Evolutionary conservation across 2,329 filamentous ascomycete genomes (phyloP), one percentile per base, ranked within the genome.

Genomic region (Cladophialophora chaetospira): DNA sequence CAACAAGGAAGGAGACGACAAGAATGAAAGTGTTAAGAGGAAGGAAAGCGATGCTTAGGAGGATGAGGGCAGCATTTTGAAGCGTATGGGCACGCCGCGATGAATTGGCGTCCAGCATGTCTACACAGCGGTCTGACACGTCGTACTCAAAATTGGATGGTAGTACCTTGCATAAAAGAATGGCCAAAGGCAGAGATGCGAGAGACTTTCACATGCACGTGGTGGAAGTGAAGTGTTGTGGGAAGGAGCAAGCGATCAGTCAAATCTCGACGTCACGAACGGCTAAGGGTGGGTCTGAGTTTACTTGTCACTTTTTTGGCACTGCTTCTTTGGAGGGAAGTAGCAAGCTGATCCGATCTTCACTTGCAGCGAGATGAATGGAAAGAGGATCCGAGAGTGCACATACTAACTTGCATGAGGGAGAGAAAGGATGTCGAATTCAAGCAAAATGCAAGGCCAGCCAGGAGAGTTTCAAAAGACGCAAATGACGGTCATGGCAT

Each of bases 21-120:
- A 82, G 67, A 42, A 82, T 67, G 25, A 69, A 62, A 3, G 76
- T 80, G 55, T 76, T 71, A n/a, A 84, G 55, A 1, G 82, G 83
- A 2, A 85, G 72, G 50, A 76, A 71, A 2, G 74, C 29, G 3
- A 75, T 29, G 50, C 68, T 71, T 29, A 75, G 61, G 13, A 63
- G 5, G 11, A 83, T 69, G 13, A 84, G 73, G 15, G 73, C 66
- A 11, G 72, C 44, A 60, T 83, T 82, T 65, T 81, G 80, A 50
- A 75, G 66, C 31, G 73, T 62, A 65, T 83, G 80, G 19, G 66
- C 62, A 47, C 71, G 67, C 17, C 43, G 35, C 11, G 70, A 68
- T 5, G 71, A 73, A 43, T 61, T 59, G 17, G 63, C 66, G 62
- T 70, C 66, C 21, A 75, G 69, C 71, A 73, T 73, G 28, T 48